phyloP scores from a whole-genome alignment of 345 rosid species.

The Cardamine resedifolia region DNA sequence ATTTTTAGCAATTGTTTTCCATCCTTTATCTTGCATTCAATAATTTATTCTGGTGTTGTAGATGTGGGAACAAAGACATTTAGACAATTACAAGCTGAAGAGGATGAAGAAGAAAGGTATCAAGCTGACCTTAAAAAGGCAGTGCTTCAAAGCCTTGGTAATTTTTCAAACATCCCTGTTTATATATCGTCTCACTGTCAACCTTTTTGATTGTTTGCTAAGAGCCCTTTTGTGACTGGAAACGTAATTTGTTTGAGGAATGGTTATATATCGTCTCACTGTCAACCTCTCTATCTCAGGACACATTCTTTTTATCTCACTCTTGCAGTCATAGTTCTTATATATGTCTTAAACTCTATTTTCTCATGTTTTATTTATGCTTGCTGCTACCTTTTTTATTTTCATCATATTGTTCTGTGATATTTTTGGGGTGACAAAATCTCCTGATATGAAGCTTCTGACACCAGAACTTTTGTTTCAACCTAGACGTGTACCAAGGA shows the following conservation, averaged over 20 bases:
- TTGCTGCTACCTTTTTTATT: not conserved
- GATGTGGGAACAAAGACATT: slow-evolving; percentile 62
- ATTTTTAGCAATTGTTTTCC: not conserved
- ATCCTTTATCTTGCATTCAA: slow-evolving; percentile 23
- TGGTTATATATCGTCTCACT: too few species aligned
- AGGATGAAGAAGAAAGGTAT: slow-evolving; percentile 90
- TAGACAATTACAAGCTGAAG: slow-evolving; percentile 77
- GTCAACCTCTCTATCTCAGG: slow-evolving; percentile 3
- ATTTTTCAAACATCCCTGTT: slow-evolving; percentile 18
- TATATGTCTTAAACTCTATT: not conserved
- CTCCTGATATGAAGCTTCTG: slow-evolving; percentile 13
- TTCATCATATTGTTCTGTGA: slow-evolving; percentile 9
- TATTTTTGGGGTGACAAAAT: slow-evolving; percentile 13
- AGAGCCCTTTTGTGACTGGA: not conserved
- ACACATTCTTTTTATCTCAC: not conserved
- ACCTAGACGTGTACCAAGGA: slow-evolving; percentile 66
- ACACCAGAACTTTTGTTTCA: slow-evolving; percentile 25
- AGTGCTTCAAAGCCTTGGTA: slow-evolving; percentile 92
- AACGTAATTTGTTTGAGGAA: too few species aligned
- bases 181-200: slow-evolving; percentile 3
- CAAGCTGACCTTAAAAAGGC: slow-evolving; percentile 89
- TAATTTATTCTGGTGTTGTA: slow-evolving; percentile 38
- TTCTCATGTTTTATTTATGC: not conserved
- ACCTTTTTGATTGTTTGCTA: not conserved
- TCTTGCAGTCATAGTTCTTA: not conserved